A percentile compares a stretch with the other conserved stretches of the same genome.
phyloP scores from a whole-genome alignment of 352 stramenopile genomes.

The Globisporangium megalacanthum region DNA sequence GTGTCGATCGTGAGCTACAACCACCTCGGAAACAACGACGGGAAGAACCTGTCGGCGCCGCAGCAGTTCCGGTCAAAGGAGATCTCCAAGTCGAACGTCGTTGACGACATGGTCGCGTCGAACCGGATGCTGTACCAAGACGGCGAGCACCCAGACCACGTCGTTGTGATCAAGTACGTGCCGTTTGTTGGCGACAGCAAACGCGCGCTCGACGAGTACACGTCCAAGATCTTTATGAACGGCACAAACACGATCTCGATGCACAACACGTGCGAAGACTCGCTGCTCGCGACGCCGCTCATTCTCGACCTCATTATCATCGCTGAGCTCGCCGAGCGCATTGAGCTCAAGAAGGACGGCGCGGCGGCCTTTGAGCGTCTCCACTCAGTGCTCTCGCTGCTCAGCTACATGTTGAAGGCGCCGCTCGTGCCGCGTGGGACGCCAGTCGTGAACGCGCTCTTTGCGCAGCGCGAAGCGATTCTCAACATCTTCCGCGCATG shows the following conservation, averaged over 20 bases:
- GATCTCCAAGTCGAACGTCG: constrained; percentile 99
- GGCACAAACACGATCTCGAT: constrained; percentile 99
- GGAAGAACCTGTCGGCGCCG: constrained; percentile 98
- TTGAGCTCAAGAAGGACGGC: constrained; percentile 92
- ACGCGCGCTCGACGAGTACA: constrained; percentile 99
- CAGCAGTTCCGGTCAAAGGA: constrained; percentile 99
- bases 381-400: constrained; percentile 95
- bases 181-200: constrained; percentile 99
- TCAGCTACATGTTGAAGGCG: constrained; percentile 99
- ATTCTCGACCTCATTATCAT: constrained; percentile 99
- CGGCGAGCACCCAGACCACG: constrained; percentile 98
- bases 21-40: constrained; percentile 99
- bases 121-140: constrained; percentile 98
- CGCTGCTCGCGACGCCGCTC: constrained; percentile 95
- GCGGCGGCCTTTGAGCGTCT: constrained; percentile 90
- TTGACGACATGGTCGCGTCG: constrained; percentile 98
- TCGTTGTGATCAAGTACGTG: constrained; percentile 99
- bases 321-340: constrained; percentile 96
- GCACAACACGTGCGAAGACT: constrained; percentile 99
- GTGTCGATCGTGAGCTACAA: constrained; percentile 99
- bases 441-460: constrained; percentile 98
- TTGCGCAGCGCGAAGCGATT: constrained; percentile 96
- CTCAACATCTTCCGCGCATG: constrained; percentile 98
- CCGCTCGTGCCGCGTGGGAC: constrained; percentile 97
- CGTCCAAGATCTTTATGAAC: constrained; percentile 99